Percentiles rank a stretch among this genome's conserved stretches.
Evolutionary conservation across 1,284 basidiomycete genomes (phyloP).

Genomic region (Puccinia triticina): DNA sequence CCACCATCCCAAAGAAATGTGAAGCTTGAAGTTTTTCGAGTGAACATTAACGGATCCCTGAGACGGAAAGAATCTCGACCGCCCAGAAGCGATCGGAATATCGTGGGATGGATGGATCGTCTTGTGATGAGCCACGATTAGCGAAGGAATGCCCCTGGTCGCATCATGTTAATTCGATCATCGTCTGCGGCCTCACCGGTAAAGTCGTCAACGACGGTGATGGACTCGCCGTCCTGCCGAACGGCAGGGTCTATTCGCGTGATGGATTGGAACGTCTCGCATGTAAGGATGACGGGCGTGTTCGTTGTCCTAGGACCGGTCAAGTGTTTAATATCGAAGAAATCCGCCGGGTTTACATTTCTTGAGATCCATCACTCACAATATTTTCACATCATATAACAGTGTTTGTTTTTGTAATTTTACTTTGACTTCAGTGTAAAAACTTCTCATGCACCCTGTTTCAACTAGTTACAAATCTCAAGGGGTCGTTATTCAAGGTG

Average conservation of each 20-base stretch:
- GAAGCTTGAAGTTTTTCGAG: neutral
- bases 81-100: slow-evolving; percentile 4
- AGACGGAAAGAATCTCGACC: slow-evolving; percentile 1
- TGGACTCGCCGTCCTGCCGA: slow-evolving; percentile 43
- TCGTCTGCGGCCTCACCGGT: slow-evolving; percentile 42
- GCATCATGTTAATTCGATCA: slow-evolving; percentile 48
- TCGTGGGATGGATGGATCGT: too few species aligned
- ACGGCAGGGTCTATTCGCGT: slow-evolving; percentile 41
- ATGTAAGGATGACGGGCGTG: slow-evolving; percentile 10
- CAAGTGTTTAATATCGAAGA: slow-evolving; percentile 34
- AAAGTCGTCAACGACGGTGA: slow-evolving; percentile 48
- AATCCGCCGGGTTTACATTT: slow-evolving; percentile 36
- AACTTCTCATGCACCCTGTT: neutral
- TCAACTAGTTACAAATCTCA: neutral
- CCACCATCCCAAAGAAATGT: neutral
- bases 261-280: slow-evolving; percentile 28
- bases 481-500: neutral
- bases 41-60: neutral
- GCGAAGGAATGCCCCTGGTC: slow-evolving; percentile 50
- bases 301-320: slow-evolving; percentile 35
- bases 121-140: slow-evolving; percentile 5
- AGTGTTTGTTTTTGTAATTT: slow-evolving; percentile 8
- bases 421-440: neutral
- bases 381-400: neutral
- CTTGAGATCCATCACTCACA: neutral